Evolutionary conservation across 768 basidiomycete genomes (phyloP).

Genomic region (Mycena pura): DNA sequence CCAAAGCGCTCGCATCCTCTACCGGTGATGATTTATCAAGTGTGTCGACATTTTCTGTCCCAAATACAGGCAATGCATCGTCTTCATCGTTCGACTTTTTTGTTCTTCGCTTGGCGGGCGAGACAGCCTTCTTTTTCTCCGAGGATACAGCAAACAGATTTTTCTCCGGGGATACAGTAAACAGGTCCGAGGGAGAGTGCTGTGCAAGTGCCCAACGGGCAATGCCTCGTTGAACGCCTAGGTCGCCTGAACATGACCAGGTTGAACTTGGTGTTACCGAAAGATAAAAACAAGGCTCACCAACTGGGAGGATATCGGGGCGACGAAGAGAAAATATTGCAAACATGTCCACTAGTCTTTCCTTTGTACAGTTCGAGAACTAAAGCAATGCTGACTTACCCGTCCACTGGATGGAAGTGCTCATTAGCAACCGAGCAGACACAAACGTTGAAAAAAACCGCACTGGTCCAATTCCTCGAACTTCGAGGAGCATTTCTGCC

Average conservation of each 20-base stretch:
- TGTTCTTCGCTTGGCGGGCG: conserved; percentile 22
- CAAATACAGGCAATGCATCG: conserved; percentile 42
- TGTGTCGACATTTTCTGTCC: conserved; percentile 3
- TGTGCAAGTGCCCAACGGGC: conserved; percentile 71
- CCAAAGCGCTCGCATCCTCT: conserved; percentile 34
- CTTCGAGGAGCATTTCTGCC: conserved; percentile 73
- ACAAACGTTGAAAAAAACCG: conserved; percentile 30
- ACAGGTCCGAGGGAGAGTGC: conserved; percentile 58
- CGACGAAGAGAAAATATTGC: conserved; percentile 86
- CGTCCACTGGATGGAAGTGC: conserved; percentile 57
- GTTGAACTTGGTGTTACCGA: background rate
- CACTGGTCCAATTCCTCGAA: conserved; percentile 81
- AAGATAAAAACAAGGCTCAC: conserved; percentile 43
- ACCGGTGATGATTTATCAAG: conserved; percentile 28
- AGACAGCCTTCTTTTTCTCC: conserved; percentile 42
- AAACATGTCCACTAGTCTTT: conserved; percentile 83
- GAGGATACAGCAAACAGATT: conserved; percentile 58
- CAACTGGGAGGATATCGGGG: conserved; percentile 78
- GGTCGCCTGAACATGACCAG: conserved; percentile 60
- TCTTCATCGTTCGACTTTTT: conserved; percentile 32
- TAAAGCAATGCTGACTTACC: conserved; percentile 48
- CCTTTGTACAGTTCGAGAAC: background rate
- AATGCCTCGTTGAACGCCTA: conserved; percentile 82
- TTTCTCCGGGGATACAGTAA: conserved; percentile 61
- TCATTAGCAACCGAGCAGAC: conserved; percentile 11